Evolutionary conservation across 2,329 filamentous ascomycete species (phyloP), one percentile per base, ranked within the genome.

Genomic region (Sphaerulina populicola): DNA sequence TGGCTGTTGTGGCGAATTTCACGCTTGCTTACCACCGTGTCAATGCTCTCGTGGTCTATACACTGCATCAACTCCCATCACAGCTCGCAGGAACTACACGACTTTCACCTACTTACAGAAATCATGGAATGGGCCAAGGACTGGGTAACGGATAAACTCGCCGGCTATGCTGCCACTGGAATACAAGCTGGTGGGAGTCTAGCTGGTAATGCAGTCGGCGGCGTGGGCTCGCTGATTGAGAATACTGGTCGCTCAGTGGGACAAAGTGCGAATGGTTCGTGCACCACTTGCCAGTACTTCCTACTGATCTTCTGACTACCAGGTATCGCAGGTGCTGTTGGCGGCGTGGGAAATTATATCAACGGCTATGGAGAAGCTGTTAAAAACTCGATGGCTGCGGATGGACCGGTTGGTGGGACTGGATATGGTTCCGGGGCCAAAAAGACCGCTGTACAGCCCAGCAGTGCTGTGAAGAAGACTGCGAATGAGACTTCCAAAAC

Each of bases 131-230:
- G 60, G 50, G 60, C 62, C 11, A 61, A 62, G 43, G 58, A 66
- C 47, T 62, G 63, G 59, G 61, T 62, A n/a, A 49, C 57, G 33
- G 62, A 66, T 52, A 64, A 60, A 46, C 63, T 66, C 38, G 58
- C 60, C 39, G 60, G 59, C 52, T 64, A 64, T 54, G 56, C 66
- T 23, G 57, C 57, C 36, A 66, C 62, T 3, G 66, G 64, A 44
- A 60, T 69, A 21, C 63, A 68, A 51, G 66, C 66, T 11, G 67
- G 64, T 21, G 67, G 67, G 31, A 67, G 57, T n/a, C 46, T 68
- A 31, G 67, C 67, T 6, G 67, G 67, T 29, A 68, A 68, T 49
- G 60, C 66, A n/a, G 67, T 69, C 4, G 64, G 64, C 33, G 64
- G 66, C 27, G 63, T 64, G 11, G 67, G 67, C 12, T 59, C 51